A percentile compares a stretch with the other conserved stretches of the same genome.
phyloP scores from a whole-genome alignment of 306 rosid genomes.

The apple (Malus domestica) region DNA sequence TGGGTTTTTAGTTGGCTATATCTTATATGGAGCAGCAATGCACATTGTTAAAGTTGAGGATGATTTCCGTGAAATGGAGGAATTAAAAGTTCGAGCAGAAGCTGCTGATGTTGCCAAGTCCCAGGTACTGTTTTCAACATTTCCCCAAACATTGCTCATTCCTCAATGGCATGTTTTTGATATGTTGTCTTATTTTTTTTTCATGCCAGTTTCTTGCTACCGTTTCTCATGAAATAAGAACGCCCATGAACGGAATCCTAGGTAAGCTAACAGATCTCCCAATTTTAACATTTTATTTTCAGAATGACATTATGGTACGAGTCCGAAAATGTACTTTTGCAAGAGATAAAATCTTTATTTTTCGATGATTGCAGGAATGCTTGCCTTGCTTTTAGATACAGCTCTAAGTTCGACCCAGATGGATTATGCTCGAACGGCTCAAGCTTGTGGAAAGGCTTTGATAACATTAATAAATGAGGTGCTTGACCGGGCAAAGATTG shows the following conservation, averaged over 20 bases:
- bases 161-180: constrained; percentile 9
- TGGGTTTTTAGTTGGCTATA: constrained; percentile 73
- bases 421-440: constrained; percentile 96
- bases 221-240: constrained; percentile 96
- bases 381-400: constrained; percentile 82
- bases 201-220: constrained; percentile 80
- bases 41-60: constrained; percentile 94
- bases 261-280: constrained; percentile 38
- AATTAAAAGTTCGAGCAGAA: constrained; percentile 72
- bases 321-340: background rate
- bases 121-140: constrained; percentile 51
- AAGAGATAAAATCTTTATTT: background rate
- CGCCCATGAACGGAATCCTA: constrained; percentile 98
- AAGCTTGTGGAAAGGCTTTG: constrained; percentile 90
- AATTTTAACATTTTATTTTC: constrained; percentile 3
- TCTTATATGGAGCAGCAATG: constrained; percentile 85
- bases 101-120: constrained; percentile 97
- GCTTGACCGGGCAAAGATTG: constrained; percentile 96
- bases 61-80: constrained; percentile 73
- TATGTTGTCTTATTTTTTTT: constrained; percentile 6
- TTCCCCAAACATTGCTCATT: constrained; percentile 7
- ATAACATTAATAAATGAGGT: constrained; percentile 90
- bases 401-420: constrained; percentile 87
- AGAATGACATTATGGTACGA: background rate
- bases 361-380: constrained; percentile 69